Conservation (phyloP, 805 yeast genomes). For the Candida gorgasii region DNA sequence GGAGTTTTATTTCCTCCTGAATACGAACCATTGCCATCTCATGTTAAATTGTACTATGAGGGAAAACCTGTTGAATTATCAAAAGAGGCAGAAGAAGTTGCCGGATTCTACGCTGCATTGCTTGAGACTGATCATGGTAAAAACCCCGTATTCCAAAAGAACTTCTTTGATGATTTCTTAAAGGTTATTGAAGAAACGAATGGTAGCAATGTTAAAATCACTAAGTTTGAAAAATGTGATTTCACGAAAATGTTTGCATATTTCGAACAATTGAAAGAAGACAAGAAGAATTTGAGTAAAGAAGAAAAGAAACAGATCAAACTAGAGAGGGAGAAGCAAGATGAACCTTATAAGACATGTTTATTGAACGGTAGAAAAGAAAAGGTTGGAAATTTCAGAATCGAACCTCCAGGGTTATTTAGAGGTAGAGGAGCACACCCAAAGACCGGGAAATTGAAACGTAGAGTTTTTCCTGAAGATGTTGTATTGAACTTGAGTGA, state of each 20-base stretch:
- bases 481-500: slow-evolving; percentile 79
- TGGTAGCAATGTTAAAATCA: slow-evolving; percentile 51
- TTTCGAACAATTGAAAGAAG: slow-evolving; percentile 69
- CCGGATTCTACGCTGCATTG: slow-evolving; percentile 91
- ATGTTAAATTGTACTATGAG: slow-evolving; percentile 73
- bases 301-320: slow-evolving; percentile 77
- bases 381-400: slow-evolving; percentile 88
- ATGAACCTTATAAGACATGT: slow-evolving; percentile 82
- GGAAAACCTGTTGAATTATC: slow-evolving; percentile 77
- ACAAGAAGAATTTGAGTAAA: slow-evolving; percentile 64
- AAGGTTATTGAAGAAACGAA: slow-evolving; percentile 69
- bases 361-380: slow-evolving; percentile 83
- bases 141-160: slow-evolving; percentile 82
- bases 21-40: slow-evolving; percentile 80
- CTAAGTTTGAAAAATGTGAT: slow-evolving; percentile 72
- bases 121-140: slow-evolving; percentile 84
- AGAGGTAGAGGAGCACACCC: slow-evolving; percentile 98
- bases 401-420: slow-evolving; percentile 95
- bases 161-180: slow-evolving; percentile 79
- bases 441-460: slow-evolving; percentile 86
- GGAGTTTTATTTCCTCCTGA: slow-evolving; percentile 95
- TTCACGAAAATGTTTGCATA: slow-evolving; percentile 71
- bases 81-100: slow-evolving; percentile 88
- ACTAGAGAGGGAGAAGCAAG: slow-evolving; percentile 69
- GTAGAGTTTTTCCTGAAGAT: slow-evolving; percentile 86